Evolutionary conservation across 2,329 filamentous ascomycete species (phyloP), one percentile per base, ranked within the genome.

Genomic region (Karstenula rhodostoma): DNA sequence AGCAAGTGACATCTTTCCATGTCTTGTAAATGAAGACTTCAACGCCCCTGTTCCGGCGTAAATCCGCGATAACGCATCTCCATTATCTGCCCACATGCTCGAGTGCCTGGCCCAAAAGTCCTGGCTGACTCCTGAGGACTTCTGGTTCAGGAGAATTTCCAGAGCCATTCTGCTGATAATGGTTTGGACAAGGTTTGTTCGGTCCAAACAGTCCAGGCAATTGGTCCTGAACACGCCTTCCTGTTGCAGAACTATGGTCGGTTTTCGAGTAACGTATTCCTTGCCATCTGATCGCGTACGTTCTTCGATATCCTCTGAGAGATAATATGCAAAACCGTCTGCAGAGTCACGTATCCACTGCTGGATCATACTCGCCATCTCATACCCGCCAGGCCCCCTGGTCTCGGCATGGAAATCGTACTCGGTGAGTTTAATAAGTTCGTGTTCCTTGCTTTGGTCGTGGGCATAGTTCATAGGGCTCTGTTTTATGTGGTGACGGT

Each of bases 361-460:
- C 48, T 89, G 88, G 63, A 99, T 97, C 68, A 90, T 87, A 67
- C 86, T 89, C n/a, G 94, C 95, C 58, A 92, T 93, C 75, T 96
- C 93, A 73, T 97, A 98, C 3, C 94, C 94, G 58, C 87, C 86
- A 0, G 92, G 90, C 0, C 91, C 92, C 71, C 91, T 91, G 1
- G 95, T 97, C 77, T 98, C 93, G 3, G 94, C 94, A 73, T 98
- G 94, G 61, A 99, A 98, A 78, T 99, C 95, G 73, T 95, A 99
- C 72, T 97, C 92, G 0, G 94, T 96, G 60, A 90, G 86, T 63
- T 87, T 86, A 32, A 98, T 79, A 40, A 97, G 84, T 50, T 90
- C 87, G 71, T 94, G 92, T 61, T 93, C 91, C 46, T 61, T 79
- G 2, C 84, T 72, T 29, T 83, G 82, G 37, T 86, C 83, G 22